Evolutionary conservation across 805 yeast species (phyloP), one percentile per base, ranked within the genome.

Genomic region (Candida vartiovaarae): DNA sequence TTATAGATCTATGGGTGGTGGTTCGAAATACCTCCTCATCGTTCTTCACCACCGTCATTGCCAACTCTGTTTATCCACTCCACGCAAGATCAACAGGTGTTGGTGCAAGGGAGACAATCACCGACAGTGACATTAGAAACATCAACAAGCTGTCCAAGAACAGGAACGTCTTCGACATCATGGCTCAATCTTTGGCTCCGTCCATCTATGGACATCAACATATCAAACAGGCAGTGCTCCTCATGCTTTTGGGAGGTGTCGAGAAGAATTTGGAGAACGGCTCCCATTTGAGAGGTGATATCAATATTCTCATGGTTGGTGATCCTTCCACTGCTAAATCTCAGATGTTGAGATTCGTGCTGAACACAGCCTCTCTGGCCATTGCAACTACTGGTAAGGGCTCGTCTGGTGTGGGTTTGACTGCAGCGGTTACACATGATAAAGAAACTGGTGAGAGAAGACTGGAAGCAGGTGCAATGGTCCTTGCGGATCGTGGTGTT

Each of bases 291-390:
- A 80, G 99, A 71, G 99, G 99, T 54, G 99, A 93, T 62, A 87
- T 93, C 57, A 93, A 93, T 60, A 96, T 93, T 8, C 71, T 93
- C 41, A 63, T 93, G 40, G 71, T 95, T 32, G 99, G 99, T 66
- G 99, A 93, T 60, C 99, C 99, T 26, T 99, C 99, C 70, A 93
- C 99, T 23, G 98, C 99, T 40, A 93, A 93, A 63, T 93, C 99
- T 8, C 99, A 93, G 69, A 68, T 93, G 50, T 74, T 93, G 57
- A 93, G 93, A 63, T 93, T 91, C 54, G 98, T 89, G 20, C 98
- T 93, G 61, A 90, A 91, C 59, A 89, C 85, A 23, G 79, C 96
- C 4, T 98, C 98, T 8, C 88, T 91, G 46, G 80, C 98, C 4
- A 90, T 93, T 33, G 93, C 91, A 64, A 91, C 99, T 0, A 88